Percentiles rank a stretch among this genome's conserved stretches.
Conservation (phyloP, 2,329 filamentous ascomycete genomes). For the Parafenestella ontariensis region DNA sequence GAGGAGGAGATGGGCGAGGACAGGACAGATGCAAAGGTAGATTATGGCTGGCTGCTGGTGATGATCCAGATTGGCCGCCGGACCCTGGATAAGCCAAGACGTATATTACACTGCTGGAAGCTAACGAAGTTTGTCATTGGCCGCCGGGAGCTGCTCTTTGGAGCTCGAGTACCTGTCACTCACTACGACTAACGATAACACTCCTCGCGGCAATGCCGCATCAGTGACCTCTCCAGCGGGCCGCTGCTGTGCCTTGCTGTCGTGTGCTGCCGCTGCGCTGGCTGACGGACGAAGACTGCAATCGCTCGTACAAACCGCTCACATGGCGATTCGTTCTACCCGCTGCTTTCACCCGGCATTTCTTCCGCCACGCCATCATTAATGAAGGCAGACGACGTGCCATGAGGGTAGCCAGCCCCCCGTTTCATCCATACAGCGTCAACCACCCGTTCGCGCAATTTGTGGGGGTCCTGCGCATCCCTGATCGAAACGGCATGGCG, state of each 20-base stretch:
- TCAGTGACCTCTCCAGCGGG: background rate
- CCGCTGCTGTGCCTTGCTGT: constrained; percentile 8
- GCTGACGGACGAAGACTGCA: background rate
- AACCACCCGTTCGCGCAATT: constrained; percentile 24
- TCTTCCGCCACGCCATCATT: constrained; percentile 28
- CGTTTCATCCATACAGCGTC: constrained; percentile 29
- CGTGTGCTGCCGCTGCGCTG: constrained; percentile 7
- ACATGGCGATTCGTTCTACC: constrained; percentile 10
- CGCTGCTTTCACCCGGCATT: constrained; percentile 38
- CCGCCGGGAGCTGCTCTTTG: constrained; percentile 10
- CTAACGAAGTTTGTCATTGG: constrained; percentile 26
- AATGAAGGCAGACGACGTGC: constrained; percentile 27
- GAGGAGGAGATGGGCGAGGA: constrained; percentile 9
- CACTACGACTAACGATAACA: constrained; percentile 8
- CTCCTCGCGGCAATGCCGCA: constrained; percentile 1
- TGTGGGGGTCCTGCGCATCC: constrained; percentile 8
- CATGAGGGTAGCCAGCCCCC: constrained; percentile 14
- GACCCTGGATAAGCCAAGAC: constrained; percentile 27
- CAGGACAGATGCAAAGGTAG: constrained; percentile 17
- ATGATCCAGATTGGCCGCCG: constrained; percentile 41
- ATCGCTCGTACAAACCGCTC: constrained; percentile 1
- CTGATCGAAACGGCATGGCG: constrained; percentile 7
- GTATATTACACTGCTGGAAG: constrained; percentile 25
- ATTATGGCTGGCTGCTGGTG: constrained; percentile 27
- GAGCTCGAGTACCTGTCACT: constrained; percentile 7